phyloP scores from a whole-genome alignment of 1,284 basidiomycete species.

The Ustilago sp. region DNA sequence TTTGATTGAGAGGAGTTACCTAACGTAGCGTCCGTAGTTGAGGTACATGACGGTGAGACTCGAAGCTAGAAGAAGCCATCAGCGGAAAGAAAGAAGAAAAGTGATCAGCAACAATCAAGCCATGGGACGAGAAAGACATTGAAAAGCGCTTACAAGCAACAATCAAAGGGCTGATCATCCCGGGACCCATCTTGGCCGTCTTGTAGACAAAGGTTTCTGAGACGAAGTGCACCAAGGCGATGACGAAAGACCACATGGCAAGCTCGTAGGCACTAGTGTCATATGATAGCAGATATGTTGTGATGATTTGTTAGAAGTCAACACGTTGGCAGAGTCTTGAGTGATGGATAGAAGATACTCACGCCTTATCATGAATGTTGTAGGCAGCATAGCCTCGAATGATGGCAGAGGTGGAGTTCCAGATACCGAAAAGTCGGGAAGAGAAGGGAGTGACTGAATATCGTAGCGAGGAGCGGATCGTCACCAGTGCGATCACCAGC shows the following conservation, averaged over 20 bases:
- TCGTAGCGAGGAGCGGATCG: neutral
- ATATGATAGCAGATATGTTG: neutral
- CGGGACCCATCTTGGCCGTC: conserved; percentile 77
- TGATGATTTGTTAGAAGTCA: neutral
- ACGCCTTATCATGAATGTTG: conserved; percentile 62
- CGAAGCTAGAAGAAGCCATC: conserved; percentile 20
- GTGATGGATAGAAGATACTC: neutral
- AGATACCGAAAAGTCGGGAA: conserved; percentile 64
- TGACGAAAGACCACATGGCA: conserved; percentile 84
- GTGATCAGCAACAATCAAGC: neutral
- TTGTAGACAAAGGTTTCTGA: conserved; percentile 87
- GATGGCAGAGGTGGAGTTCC: conserved; percentile 66
- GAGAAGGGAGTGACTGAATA: conserved; percentile 60
- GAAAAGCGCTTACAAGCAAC: conserved; percentile 80
- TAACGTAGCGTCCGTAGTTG: conserved; percentile 25
- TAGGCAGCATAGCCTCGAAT: conserved; percentile 65
- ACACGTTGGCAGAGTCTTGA: neutral
- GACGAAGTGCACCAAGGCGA: conserved; percentile 89
- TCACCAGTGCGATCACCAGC: neutral
- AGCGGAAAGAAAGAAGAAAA: neutral
- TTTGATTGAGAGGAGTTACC: neutral
- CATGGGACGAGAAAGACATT: neutral
- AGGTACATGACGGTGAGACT: conserved; percentile 40
- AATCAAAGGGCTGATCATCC: conserved; percentile 81
- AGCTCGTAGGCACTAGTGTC: conserved; percentile 77